Evolutionary conservation across 805 yeast genomes (phyloP), one percentile per base, ranked within the genome.

Genomic region (Starmera caribaea): DNA sequence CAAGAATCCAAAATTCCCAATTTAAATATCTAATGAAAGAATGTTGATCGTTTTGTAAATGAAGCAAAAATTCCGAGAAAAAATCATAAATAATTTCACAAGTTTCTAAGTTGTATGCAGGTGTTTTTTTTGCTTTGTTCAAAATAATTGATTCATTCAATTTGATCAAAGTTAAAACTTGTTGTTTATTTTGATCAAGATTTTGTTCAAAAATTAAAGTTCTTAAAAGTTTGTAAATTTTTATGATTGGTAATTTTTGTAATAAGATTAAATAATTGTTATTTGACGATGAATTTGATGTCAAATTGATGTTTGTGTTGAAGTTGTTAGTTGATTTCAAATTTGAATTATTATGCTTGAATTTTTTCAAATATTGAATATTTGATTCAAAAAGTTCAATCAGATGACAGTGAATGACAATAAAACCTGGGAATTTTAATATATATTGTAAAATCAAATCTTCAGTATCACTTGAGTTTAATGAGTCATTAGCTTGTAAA

Each of bases 1-100:
- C 79, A 39, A 68, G 65, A 7, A 81, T 56, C 95, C 95, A 86
- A 52, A 87, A 85, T 38, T 65, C 62, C 92, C 95, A 86, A 60
- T 81, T 74, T 17, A 84, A 58, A 8, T 39, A 38, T 9, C 44
- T 35, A 14, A 37, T 30, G 32, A 38, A 41, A 11, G 36, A 28
- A 30, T 34, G 17, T 16, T 28, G 14, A 16, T 47, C 45, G 12
- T 30, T 37, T 26, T 37, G 31, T 35, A 37, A 34, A 37, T 32
- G 45, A 48, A 40, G 50, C 54, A 38, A 48, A 51, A 39, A 61
- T 58, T 60, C 47, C 1, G 44, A 37, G 4, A 50, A 45, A n/a
- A 70, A 50, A 41, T 63, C 69, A 35, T 71, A 56, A 30, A 71
- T 50, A 24, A 68, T 55, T 13, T 72, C 72, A 48, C 63, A 66